Conservation (phyloP, 164 flowering plant genomes). For the Kalanchoe fedtschenkoi region DNA sequence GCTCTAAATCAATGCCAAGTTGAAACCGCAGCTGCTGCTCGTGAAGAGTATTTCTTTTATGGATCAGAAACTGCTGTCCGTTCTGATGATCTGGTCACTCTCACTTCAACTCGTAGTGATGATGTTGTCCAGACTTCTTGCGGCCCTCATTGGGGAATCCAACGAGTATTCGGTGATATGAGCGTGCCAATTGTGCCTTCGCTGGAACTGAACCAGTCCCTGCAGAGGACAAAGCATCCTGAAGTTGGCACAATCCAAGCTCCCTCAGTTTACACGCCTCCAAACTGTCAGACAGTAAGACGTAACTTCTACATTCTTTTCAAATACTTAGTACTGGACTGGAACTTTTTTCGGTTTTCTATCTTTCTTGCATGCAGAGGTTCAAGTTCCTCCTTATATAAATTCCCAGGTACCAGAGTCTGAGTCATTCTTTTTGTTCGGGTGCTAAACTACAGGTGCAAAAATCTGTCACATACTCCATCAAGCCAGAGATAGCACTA, state of each 20-base stretch:
- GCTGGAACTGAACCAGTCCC: not conserved
- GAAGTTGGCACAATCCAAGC: not conserved
- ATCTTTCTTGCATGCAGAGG: not conserved
- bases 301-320: not conserved
- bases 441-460: not conserved
- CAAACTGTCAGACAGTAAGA: not conserved
- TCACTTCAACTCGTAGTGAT: constrained; percentile 2
- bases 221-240: not conserved
- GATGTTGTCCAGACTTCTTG: constrained; percentile 1
- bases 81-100: not conserved
- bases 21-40: constrained; percentile 1
- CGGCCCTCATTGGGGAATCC: not conserved
- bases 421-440: not conserved
- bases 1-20: not conserved
- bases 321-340: too few species aligned
- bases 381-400: not conserved
- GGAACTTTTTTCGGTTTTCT: not conserved
- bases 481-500: not conserved
- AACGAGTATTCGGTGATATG: not conserved
- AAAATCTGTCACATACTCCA: not conserved
- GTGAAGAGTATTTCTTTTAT: not conserved
- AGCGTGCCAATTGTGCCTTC: not conserved
- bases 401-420: not conserved
- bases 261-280: not conserved
- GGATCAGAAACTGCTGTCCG: not conserved